phyloP scores from a whole-genome alignment of 768 basidiomycete genomes.

The Xerocomus brunneocitrinus region DNA sequence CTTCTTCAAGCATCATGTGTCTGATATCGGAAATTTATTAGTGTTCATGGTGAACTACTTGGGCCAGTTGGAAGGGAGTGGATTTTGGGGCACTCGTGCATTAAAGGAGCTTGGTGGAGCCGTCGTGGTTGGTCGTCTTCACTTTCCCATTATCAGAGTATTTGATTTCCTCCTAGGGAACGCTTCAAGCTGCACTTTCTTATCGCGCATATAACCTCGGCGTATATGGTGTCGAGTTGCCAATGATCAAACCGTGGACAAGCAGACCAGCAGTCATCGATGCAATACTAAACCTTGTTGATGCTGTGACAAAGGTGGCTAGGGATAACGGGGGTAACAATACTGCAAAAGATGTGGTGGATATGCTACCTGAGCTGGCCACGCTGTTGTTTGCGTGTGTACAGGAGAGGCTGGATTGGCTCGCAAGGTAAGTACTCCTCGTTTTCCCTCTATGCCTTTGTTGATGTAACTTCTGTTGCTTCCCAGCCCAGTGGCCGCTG shows the following conservation, averaged over 20 bases:
- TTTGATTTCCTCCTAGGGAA: constrained; percentile 43
- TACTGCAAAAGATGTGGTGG: constrained; percentile 36
- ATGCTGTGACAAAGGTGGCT: constrained; percentile 43
- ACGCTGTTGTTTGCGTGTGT: constrained; percentile 59
- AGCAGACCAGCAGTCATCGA: constrained; percentile 67
- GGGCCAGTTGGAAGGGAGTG: constrained; percentile 20
- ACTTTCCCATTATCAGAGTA: neutral
- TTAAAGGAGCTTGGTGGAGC: constrained; percentile 41
- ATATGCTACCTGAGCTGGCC: constrained; percentile 64
- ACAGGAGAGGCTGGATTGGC: constrained; percentile 66
- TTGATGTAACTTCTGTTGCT: neutral
- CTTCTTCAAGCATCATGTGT: constrained; percentile 74
- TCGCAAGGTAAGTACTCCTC: constrained; percentile 44
- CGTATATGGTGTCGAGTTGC: constrained; percentile 74
- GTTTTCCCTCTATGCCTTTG: neutral
- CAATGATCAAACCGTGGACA: constrained; percentile 80
- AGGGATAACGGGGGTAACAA: constrained; percentile 9
- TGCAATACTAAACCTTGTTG: constrained; percentile 66
- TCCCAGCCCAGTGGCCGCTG: constrained; percentile 42
- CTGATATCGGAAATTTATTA: constrained; percentile 63
- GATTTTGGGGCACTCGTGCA: constrained; percentile 20
- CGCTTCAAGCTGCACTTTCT: constrained; percentile 66
- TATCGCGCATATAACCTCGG: constrained; percentile 68
- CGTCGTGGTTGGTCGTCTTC: constrained; percentile 50
- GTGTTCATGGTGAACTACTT: constrained; percentile 48